Base-by-base conservation (phyloP, 768 basidiomycete genomes). In the Multifurca ochricompacta region DNA sequence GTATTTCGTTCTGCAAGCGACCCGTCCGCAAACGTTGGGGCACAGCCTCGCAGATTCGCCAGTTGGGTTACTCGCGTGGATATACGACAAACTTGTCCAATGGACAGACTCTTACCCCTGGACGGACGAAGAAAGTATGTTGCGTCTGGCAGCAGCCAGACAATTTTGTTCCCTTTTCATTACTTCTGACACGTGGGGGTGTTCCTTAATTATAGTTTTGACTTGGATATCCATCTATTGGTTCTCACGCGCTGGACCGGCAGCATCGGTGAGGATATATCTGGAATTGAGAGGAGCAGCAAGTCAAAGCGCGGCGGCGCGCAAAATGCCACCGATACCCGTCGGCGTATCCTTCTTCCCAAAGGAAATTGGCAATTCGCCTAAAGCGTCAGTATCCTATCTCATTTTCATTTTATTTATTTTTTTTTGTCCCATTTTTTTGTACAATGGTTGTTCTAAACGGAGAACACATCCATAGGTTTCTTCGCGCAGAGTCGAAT, bases 151-250 rank as follows among this genome's bases (percentile, higher is more conserved):
- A n/a, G n/a, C n/a, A n/a, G n/a, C n/a, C n/a, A n/a, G n/a, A n/a
- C n/a, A n/a, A n/a, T n/a, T n/a, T n/a, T n/a, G 11, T 48, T 6
- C 18, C 11, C 10, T 36, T 27, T 6, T 23, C 4, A 16, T 11
- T 40, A 18, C 3, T 3, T 16, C n/a, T 53, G 23, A 40, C 23
- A n/a, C 36, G 21, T n/a, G 27, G 4, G 4, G 16, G 13, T 18
- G n/a, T n/a, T n/a, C n/a, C n/a, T n/a, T n/a, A n/a, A n/a, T n/a
- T n/a, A n/a, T 51, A 81, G 81, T 82, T 1, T 59, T 84, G 28
- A 80, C 78, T 0, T 84, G 81, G 80, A 64, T 80, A 19, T 81
- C 79, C 2, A 69, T 80, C 10, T 81, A 77, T 61, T 77, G 72
- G 70, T 81, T 83, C 66, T 82, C 80, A 6, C 73, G 75, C 9